These are phyloP conservation scores for Russula ochroleuca DNA, from an alignment of 768 basidiomycete genomes.

Conservation along the genomic window DNA sequence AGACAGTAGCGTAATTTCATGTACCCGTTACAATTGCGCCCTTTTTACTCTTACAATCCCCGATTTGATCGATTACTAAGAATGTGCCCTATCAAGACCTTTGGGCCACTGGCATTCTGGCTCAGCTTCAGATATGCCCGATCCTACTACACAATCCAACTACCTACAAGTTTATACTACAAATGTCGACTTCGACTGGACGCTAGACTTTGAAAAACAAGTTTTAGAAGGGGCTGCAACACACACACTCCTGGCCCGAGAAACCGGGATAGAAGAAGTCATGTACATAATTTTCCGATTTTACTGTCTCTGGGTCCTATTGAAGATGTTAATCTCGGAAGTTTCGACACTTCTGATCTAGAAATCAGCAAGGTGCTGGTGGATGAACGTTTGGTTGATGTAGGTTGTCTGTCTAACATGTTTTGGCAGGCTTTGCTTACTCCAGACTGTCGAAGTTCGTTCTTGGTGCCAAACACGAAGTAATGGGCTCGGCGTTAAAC, in stretches of 20 bases:
- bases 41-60: not conserved
- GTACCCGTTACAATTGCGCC: not conserved
- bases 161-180: conserved; percentile 61
- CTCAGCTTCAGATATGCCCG: conserved; percentile 31
- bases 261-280: conserved; percentile 51
- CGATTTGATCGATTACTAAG: not conserved
- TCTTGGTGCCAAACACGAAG: conserved; percentile 35
- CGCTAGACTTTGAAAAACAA: conserved; percentile 62
- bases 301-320: not conserved
- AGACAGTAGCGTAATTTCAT: not conserved
- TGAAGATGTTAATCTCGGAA: conserved; percentile 29
- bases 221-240: conserved; percentile 60
- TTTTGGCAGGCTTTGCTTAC: not conserved
- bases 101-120: not conserved
- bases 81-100: not conserved
- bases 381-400: conserved; percentile 45
- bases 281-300: conserved; percentile 40
- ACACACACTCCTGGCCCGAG: conserved; percentile 55
- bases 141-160: conserved; percentile 80
- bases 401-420: conserved; percentile 33
- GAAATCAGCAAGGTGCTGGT: conserved; percentile 53
- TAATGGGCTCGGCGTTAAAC: conserved; percentile 42
- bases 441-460: conserved; percentile 28
- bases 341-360: conserved; percentile 73
- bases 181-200: conserved; percentile 74